Conservation (phyloP, 805 yeast genomes). For the Cyberlindnera maritima region DNA sequence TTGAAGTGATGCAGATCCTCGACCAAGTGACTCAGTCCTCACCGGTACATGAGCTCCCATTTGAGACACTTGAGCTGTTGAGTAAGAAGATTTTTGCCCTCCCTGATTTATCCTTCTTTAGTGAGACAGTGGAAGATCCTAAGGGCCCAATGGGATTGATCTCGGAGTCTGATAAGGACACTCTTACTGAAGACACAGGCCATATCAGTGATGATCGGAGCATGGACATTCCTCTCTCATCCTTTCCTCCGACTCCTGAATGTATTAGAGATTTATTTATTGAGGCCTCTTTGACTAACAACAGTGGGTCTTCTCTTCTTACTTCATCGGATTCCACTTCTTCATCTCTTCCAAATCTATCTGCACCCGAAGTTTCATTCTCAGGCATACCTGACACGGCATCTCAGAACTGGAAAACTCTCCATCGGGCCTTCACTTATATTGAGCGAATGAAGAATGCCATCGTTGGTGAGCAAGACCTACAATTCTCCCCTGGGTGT, state of each 20-base stretch:
- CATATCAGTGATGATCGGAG: too few relatives aligned
- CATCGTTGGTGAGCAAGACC: neutral
- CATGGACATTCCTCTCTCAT: too few relatives aligned
- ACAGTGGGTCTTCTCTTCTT: neutral
- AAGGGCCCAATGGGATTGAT: too few relatives aligned
- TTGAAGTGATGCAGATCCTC: neutral
- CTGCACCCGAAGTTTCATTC: too few relatives aligned
- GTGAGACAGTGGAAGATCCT: neutral
- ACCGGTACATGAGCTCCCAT: constrained; percentile 6
- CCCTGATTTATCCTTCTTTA: neutral
- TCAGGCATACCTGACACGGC: neutral
- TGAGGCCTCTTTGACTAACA: neutral
- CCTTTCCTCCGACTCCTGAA: neutral
- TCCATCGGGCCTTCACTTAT: neutral
- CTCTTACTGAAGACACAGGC: too few relatives aligned
- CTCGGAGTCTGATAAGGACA: too few relatives aligned
- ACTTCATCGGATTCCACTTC: neutral
- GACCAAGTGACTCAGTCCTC: neutral
- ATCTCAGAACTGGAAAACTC: neutral
- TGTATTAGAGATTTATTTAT: neutral
- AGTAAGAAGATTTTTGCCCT: neutral
- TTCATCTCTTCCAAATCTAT: neutral
- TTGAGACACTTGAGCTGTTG: constrained; percentile 8
- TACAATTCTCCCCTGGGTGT: neutral
- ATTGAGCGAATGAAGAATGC: neutral